Evolutionary conservation across 225 moss, liverwort and hornwort genomes (phyloP).

Genomic region (Antitrichia curtipendula): DNA sequence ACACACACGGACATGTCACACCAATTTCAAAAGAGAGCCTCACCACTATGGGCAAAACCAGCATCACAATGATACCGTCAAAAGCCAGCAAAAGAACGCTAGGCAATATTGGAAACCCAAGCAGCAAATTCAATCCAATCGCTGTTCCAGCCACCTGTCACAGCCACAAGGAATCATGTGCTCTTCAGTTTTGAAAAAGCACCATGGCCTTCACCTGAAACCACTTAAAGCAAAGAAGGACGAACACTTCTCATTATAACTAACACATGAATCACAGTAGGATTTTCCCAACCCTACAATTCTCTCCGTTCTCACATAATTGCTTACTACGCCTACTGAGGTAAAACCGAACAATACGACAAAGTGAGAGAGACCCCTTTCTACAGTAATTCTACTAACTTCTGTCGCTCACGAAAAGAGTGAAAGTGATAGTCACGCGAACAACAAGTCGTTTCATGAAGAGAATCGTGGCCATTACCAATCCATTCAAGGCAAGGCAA

Average conservation of each 20-base stretch:
- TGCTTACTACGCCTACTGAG: not conserved
- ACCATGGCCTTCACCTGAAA: not conserved
- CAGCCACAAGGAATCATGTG: not conserved
- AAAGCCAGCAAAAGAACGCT: conserved; percentile 53
- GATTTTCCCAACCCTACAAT: not conserved
- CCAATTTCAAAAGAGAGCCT: not conserved
- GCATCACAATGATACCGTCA: conserved; percentile 47
- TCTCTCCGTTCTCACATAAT: not conserved
- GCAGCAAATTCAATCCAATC: conserved; percentile 56
- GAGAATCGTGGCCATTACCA: not conserved
- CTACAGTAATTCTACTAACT: not conserved
- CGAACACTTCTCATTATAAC: not conserved
- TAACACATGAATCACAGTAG: not conserved
- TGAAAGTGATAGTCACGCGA: not conserved
- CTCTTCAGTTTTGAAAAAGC: not conserved
- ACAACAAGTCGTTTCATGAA: not conserved
- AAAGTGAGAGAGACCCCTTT: not conserved
- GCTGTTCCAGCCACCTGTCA: conserved; percentile 78
- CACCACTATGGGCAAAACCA: conserved; percentile 63
- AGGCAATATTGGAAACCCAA: conserved; percentile 47
- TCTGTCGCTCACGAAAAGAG: not conserved
- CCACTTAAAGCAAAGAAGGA: not conserved
- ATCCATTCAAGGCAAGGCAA: not conserved
- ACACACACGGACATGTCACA: not conserved
- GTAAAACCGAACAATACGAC: not conserved